Evolutionary conservation across 108 stramenopile genomes (phyloP), one percentile per base, ranked within the genome.

Genomic region (Nannochloropsis salina): DNA sequence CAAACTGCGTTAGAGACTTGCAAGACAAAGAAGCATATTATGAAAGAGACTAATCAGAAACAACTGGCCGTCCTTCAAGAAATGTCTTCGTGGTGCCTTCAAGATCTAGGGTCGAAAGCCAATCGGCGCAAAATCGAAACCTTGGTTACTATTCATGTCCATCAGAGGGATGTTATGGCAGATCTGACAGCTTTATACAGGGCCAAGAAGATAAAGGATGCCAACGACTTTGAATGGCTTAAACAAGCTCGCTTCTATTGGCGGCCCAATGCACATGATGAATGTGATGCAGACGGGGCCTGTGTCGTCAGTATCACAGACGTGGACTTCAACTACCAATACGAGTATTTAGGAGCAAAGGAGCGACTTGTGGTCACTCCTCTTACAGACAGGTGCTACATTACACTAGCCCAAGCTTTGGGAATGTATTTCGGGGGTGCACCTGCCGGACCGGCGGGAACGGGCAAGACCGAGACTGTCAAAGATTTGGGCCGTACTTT

Each of bases 361-460:
- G 96, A 96, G 88, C 91, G 96, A n/a, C 90, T 96, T 41, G 96
- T 96, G 79, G 93, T 96, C 42, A 96, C 96, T 42, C 96, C 95
- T 45, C 92, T 96, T 21, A 96, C 96, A 15, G 96, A 96, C 83
- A 93, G 95, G 83, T 95, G 95, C 84, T 96, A 96, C 92, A 96
- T 96, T 84, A 96, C 96, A 15, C 93, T 96, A 11, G 94, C 95
- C 2, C 96, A 96, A 85, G 96, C 96, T n/a, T 90, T 95, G 81
- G 94, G 94, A 21, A 96, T 96, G 96, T 93, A 93, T 87, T 96
- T 95, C 89, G 96, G 96, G 42, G 96, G 96, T 9, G 94, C 95
- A n/a, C 96, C 96, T 9, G 95, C 96, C 12, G 95, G 95, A 40
- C 96, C 95, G 6, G 95, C 96, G n/a, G 95, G 95, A 9, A 96